phyloP scores from a whole-genome alignment of 1,139 yeast genomes.

The Geotrichum europaeum region DNA sequence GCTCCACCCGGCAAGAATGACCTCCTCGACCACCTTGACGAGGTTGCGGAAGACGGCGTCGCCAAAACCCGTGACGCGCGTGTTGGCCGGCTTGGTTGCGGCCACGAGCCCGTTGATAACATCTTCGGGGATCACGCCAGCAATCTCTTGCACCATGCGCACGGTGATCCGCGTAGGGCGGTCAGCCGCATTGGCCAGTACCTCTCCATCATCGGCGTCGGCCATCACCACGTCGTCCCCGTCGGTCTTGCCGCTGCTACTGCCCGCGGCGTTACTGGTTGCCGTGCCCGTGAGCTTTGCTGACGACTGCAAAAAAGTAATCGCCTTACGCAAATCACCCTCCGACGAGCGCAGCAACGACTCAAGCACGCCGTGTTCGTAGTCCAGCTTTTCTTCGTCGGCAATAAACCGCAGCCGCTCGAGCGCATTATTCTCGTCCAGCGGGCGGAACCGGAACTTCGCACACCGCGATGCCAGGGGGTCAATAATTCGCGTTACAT shows the following conservation, averaged over 20 bases:
- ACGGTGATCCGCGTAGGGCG: constrained; percentile 37
- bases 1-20: constrained; percentile 78
- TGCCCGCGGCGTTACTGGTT: constrained; percentile 20
- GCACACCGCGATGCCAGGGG: constrained; percentile 96
- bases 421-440: constrained; percentile 67
- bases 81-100: constrained; percentile 28
- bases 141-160: constrained; percentile 58
- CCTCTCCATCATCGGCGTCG: constrained; percentile 17
- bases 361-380: constrained; percentile 48
- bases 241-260: constrained; percentile 36
- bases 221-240: constrained; percentile 27
- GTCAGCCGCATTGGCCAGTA: constrained; percentile 18
- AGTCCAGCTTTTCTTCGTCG: constrained; percentile 42
- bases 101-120: constrained; percentile 44
- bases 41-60: constrained; percentile 31
- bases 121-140: constrained; percentile 73
- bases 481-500: constrained; percentile 91
- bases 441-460: constrained; percentile 79
- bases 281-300: constrained; percentile 47
- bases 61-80: constrained; percentile 7
- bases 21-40: constrained; percentile 45
- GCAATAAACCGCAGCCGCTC: constrained; percentile 59
- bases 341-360: constrained; percentile 61
- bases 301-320: constrained; percentile 85
- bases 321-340: constrained; percentile 92